These are phyloP conservation scores for Komagataella pseudopastoris DNA, from an alignment of 805 yeast genomes.

Conservation along the genomic window DNA sequence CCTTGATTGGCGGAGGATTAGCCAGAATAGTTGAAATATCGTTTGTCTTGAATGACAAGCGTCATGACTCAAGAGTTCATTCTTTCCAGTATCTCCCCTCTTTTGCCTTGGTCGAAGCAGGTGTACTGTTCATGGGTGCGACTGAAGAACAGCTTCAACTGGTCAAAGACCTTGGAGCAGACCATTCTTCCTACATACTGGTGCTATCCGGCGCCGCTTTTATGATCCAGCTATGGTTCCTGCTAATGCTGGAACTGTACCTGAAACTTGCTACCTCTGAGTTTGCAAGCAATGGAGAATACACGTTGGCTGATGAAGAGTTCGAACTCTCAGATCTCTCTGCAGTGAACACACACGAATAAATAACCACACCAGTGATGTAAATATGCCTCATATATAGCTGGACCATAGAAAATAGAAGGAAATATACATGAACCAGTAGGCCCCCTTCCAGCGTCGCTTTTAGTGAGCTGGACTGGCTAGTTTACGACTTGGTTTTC, in stretches of 20 bases:
- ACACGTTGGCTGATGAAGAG: constrained; percentile 48
- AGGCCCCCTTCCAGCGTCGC: background rate
- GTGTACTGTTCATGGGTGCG: constrained; percentile 83
- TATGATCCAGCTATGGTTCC: constrained; percentile 51
- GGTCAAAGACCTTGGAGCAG: constrained; percentile 65
- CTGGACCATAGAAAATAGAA: background rate
- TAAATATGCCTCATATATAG: background rate
- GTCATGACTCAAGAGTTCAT: constrained; percentile 25
- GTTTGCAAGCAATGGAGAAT: background rate
- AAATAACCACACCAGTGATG: background rate
- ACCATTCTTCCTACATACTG: constrained; percentile 73
- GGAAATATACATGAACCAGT: background rate
- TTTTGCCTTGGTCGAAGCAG: constrained; percentile 63
- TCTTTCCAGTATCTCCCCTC: constrained; percentile 86
- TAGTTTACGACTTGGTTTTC: too few species aligned
- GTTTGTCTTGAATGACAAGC: constrained; percentile 55
- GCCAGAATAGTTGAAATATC: constrained; percentile 68
- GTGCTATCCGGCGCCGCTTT: constrained; percentile 63
- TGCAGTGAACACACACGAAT: constrained; percentile 4
- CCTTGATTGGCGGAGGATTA: constrained; percentile 67
- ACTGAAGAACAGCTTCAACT: constrained; percentile 74
- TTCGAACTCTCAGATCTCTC: constrained; percentile 33
- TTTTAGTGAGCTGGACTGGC: too few species aligned
- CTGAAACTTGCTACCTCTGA: constrained; percentile 12
- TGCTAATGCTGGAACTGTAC: constrained; percentile 47